These are phyloP conservation scores for Solioccasus polychromus DNA, from an alignment of 768 basidiomycete genomes.

Conservation along the genomic window DNA sequence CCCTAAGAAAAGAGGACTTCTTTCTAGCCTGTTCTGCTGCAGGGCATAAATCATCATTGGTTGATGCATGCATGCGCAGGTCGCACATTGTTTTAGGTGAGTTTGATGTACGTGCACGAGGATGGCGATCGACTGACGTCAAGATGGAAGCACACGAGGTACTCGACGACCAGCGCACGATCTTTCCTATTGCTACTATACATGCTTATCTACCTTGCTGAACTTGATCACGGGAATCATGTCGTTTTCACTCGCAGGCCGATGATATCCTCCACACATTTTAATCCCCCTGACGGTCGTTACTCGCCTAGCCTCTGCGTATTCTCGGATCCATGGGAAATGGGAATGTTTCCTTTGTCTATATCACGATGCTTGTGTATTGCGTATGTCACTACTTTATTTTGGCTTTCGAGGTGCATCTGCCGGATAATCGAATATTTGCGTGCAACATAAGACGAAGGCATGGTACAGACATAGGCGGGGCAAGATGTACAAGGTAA, in stretches of 20 bases:
- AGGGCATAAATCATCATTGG: slow-evolving; percentile 44
- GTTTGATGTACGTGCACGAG: background rate
- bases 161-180: slow-evolving; percentile 33
- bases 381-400: slow-evolving; percentile 30
- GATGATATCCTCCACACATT: slow-evolving; percentile 25
- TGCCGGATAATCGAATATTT: slow-evolving; percentile 24
- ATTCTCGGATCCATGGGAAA: slow-evolving; percentile 9
- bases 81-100: slow-evolving; percentile 27
- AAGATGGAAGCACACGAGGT: slow-evolving; percentile 21
- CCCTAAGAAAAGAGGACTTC: slow-evolving; percentile 56
- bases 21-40: slow-evolving; percentile 70
- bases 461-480: too few species aligned
- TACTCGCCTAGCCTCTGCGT: slow-evolving; percentile 18
- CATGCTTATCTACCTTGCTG: slow-evolving; percentile 33
- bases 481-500: slow-evolving; percentile 13
- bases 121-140: background rate
- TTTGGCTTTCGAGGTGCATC: slow-evolving; percentile 19
- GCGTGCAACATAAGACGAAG: too few species aligned
- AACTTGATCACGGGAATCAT: slow-evolving; percentile 25
- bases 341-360: slow-evolving; percentile 22
- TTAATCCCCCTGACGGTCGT: slow-evolving; percentile 33
- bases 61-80: slow-evolving; percentile 28
- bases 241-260: slow-evolving; percentile 30
- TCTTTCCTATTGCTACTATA: slow-evolving; percentile 31
- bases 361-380: slow-evolving; percentile 30